These are phyloP conservation scores for Candida mesenterica DNA, from an alignment of 1,139 yeast species.

Conservation along the genomic window DNA sequence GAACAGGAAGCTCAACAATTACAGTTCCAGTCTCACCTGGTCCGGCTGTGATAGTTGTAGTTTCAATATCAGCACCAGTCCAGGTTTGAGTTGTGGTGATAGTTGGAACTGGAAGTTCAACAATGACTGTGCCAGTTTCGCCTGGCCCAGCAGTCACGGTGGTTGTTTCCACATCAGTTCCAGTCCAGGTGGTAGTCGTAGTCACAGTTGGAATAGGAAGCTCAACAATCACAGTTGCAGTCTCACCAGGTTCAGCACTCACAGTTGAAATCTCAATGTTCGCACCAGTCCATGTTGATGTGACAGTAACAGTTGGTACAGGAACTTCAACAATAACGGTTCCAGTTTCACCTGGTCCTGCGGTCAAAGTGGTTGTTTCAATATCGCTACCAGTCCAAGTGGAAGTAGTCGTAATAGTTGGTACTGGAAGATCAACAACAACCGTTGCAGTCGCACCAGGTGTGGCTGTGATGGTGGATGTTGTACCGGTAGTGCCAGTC, in stretches of 20 bases:
- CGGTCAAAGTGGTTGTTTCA: constrained; percentile 11
- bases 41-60: constrained; percentile 10
- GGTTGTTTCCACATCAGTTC: constrained; percentile 6
- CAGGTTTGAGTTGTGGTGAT: constrained; percentile 4
- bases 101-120: constrained; percentile 12
- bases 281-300: constrained; percentile 8
- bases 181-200: constrained; percentile 9
- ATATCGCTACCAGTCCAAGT: constrained; percentile 13
- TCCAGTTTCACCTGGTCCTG: constrained; percentile 12
- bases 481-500: constrained; percentile 5
- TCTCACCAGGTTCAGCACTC: neutral
- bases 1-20: constrained; percentile 14
- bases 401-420: constrained; percentile 13
- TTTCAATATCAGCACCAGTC: constrained; percentile 3
- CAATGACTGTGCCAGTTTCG: constrained; percentile 10
- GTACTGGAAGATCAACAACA: constrained; percentile 14
- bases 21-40: constrained; percentile 15
- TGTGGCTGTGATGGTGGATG: constrained; percentile 10
- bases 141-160: constrained; percentile 10
- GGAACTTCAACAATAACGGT: constrained; percentile 20
- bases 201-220: constrained; percentile 15
- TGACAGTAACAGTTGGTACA: constrained; percentile 13
- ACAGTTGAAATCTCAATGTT: constrained; percentile 1
- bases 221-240: constrained; percentile 16
- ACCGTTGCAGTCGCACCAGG: constrained; percentile 15